Evolutionary conservation across 345 rosid species (phyloP).

Genomic region (Citrus trifoliata): DNA sequence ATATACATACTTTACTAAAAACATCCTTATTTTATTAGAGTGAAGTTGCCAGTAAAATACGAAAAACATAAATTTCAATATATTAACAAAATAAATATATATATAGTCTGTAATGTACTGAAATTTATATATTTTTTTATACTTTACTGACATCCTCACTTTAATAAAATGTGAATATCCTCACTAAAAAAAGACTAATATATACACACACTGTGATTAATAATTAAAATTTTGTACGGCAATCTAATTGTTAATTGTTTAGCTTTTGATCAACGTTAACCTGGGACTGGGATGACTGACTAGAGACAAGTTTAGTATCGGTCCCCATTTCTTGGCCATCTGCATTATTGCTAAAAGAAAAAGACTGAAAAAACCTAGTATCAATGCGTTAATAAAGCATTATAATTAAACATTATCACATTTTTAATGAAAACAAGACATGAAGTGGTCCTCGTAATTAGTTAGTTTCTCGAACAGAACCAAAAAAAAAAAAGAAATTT

Average conservation of each 20-base stretch:
- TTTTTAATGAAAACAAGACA: neutral
- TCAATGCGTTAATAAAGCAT: neutral
- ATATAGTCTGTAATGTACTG: too few species aligned
- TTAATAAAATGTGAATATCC: too few species aligned
- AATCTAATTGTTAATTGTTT: neutral
- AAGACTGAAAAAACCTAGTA: neutral
- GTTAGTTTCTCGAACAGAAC: neutral
- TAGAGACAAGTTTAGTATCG: neutral
- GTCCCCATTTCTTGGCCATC: slow-evolving; percentile 3
- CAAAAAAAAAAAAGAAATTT: neutral
- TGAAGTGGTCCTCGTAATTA: neutral
- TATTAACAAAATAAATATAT: too few species aligned
- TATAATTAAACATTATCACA: neutral
- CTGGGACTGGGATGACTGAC: too few species aligned
- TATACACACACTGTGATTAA: neutral
- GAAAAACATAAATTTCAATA: too few species aligned
- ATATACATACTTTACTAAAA: accelerated
- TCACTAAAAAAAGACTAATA: too few species aligned
- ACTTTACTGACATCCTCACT: too few species aligned
- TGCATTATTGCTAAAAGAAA: neutral
- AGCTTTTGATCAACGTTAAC: neutral
- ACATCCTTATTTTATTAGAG: too few species aligned
- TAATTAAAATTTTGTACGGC: neutral
- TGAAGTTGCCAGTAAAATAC: too few species aligned
- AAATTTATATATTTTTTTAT: too few species aligned